These are phyloP conservation scores for Collybia nuda DNA, from an alignment of 768 basidiomycete species.

Conservation along the genomic window DNA sequence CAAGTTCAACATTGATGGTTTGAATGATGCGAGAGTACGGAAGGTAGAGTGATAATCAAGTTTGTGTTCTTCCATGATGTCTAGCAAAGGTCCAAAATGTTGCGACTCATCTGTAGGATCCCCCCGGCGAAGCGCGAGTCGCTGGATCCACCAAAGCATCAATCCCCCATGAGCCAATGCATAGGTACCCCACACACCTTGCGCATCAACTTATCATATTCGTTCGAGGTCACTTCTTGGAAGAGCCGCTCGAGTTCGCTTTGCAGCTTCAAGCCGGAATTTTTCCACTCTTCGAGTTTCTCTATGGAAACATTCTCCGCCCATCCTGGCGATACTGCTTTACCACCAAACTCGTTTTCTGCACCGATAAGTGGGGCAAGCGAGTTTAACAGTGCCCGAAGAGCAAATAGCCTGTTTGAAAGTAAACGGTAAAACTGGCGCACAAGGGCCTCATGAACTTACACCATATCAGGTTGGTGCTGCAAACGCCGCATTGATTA, in stretches of 20 bases:
- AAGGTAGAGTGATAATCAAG: constrained; percentile 92
- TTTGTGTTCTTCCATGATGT: constrained; percentile 65
- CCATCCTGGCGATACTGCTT: constrained; percentile 62
- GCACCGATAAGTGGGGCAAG: constrained; percentile 87
- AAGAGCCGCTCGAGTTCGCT: constrained; percentile 63
- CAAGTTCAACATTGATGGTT: constrained; percentile 31
- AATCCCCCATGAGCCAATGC: not conserved
- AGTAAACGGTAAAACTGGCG: not conserved
- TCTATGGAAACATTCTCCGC: constrained; percentile 50
- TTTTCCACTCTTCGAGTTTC: constrained; percentile 60
- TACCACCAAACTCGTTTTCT: constrained; percentile 58
- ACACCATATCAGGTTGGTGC: constrained; percentile 84
- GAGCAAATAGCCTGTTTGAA: constrained; percentile 65
- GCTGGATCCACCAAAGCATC: constrained; percentile 34
- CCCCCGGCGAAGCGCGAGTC: constrained; percentile 70
- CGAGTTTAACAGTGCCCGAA: constrained; percentile 73
- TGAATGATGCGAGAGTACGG: constrained; percentile 68
- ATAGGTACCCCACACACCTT: constrained; percentile 42
- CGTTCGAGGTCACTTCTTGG: constrained; percentile 55
- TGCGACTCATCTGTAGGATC: constrained; percentile 57
- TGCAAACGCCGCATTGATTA: constrained; percentile 20
- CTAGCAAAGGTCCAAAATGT: constrained; percentile 69
- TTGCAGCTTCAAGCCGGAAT: constrained; percentile 51
- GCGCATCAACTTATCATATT: constrained; percentile 72
- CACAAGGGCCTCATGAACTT: constrained; percentile 17